Conservation (phyloP, 2,329 filamentous ascomycete genomes). For the Dactylonectria estremocensis region DNA sequence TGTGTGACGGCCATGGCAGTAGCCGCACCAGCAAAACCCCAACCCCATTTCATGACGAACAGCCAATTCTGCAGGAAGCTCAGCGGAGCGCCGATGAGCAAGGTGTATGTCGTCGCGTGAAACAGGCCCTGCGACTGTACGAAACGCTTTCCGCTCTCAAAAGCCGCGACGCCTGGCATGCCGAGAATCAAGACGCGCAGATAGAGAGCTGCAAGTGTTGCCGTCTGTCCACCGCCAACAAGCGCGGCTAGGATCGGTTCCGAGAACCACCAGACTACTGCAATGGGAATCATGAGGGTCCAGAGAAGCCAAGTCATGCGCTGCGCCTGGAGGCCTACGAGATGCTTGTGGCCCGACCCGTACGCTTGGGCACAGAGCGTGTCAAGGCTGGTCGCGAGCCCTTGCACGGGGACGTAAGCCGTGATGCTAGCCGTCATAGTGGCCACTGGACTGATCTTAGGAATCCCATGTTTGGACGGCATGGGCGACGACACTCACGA, state of each 20-base stretch:
- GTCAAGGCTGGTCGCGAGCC: slow-evolving; percentile 87
- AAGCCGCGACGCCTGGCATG: slow-evolving; percentile 80
- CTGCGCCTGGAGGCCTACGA: slow-evolving; percentile 87
- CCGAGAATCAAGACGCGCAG: slow-evolving; percentile 78
- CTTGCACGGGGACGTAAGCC: slow-evolving; percentile 82
- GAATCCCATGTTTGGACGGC: background rate
- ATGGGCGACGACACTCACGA: slow-evolving; percentile 37
- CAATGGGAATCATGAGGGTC: slow-evolving; percentile 79
- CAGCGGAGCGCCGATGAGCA: slow-evolving; percentile 80
- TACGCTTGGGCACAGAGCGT: slow-evolving; percentile 94
- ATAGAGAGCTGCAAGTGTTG: slow-evolving; percentile 79
- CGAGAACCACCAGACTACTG: slow-evolving; percentile 77
- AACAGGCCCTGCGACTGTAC: slow-evolving; percentile 87
- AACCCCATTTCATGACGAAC: slow-evolving; percentile 77
- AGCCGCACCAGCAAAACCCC: slow-evolving; percentile 83
- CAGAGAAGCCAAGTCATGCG: slow-evolving; percentile 84
- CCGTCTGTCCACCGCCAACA: slow-evolving; percentile 65
- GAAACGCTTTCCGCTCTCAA: slow-evolving; percentile 83
- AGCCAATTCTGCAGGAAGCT: slow-evolving; percentile 83
- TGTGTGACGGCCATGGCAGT: slow-evolving; percentile 84
- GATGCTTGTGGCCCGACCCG: slow-evolving; percentile 86
- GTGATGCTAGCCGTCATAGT: slow-evolving; percentile 86
- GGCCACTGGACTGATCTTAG: slow-evolving; percentile 45
- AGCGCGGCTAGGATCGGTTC: slow-evolving; percentile 70
- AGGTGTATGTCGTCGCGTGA: slow-evolving; percentile 79